These are phyloP conservation scores for Achaetomiella virescens DNA, from an alignment of 495 filamentous ascomycete species.

Conservation along the genomic window DNA sequence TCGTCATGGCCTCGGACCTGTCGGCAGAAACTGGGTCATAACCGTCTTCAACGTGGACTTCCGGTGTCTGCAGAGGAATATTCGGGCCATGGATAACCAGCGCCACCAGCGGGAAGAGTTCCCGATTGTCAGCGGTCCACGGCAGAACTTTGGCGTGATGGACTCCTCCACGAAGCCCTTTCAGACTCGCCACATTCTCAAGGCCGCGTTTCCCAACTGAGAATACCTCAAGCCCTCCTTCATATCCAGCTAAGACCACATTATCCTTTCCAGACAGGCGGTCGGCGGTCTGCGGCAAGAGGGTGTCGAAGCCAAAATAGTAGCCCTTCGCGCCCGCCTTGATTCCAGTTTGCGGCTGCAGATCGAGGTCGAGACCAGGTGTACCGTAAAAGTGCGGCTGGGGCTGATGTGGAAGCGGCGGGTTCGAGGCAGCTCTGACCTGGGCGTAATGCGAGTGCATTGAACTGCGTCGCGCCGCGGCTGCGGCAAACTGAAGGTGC, in stretches of 20 bases:
- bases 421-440: constrained; percentile 42
- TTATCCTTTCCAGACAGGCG: constrained; percentile 50
- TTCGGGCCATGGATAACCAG: constrained; percentile 70
- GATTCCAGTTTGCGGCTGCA: constrained; percentile 45
- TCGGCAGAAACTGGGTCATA: constrained; percentile 36
- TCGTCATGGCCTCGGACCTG: constrained; percentile 33
- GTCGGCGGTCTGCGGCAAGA: constrained; percentile 47
- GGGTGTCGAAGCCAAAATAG: constrained; percentile 72
- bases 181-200: constrained; percentile 58
- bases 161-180: constrained; percentile 72
- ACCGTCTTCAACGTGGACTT: constrained; percentile 31
- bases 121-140: constrained; percentile 33
- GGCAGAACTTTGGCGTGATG: constrained; percentile 73
- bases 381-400: constrained; percentile 67
- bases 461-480: constrained; percentile 47
- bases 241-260: constrained; percentile 69
- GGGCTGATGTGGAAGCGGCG: constrained; percentile 74
- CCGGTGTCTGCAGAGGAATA: constrained; percentile 30
- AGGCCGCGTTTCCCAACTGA: constrained; percentile 60
- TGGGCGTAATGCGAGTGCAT: constrained; percentile 53
- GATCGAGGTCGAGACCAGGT: constrained; percentile 61
- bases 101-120: constrained; percentile 59
- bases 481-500: constrained; percentile 37
- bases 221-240: constrained; percentile 67
- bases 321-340: constrained; percentile 59